Percentiles rank a stretch among this genome's conserved stretches.
These are phyloP conservation scores for Aspergillus costaricaensis DNA, from an alignment of 2,329 filamentous ascomycete species.

Conservation along the genomic window DNA sequence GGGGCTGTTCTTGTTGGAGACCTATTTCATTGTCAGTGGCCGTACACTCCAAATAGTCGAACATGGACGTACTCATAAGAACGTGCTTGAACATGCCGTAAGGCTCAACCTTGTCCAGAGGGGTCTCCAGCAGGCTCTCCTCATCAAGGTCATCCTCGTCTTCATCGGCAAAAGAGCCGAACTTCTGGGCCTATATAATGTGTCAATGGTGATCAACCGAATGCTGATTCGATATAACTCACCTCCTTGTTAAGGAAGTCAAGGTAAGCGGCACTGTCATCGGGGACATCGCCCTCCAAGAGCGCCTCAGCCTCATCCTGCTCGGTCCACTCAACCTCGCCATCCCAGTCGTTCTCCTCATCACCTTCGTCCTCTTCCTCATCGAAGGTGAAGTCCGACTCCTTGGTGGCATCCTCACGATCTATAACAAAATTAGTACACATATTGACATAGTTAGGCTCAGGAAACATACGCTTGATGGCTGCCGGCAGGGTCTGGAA, in stretches of 20 bases:
- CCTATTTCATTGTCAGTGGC: conserved; percentile 54
- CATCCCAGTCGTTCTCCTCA: conserved; percentile 81
- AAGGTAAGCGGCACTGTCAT: conserved; percentile 91
- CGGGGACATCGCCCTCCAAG: conserved; percentile 68
- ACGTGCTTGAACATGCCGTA: conserved; percentile 85
- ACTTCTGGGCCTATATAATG: conserved; percentile 70
- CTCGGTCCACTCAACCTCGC: conserved; percentile 68
- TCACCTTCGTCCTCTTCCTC: conserved; percentile 75
- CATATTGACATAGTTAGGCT: not conserved
- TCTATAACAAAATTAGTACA: conserved; percentile 53
- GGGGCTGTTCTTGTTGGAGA: conserved; percentile 86
- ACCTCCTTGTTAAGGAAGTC: conserved; percentile 94
- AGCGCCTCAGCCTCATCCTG: conserved; percentile 65
- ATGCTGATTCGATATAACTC: conserved; percentile 27
- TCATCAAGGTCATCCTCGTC: conserved; percentile 92
- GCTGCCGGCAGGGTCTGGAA: conserved; percentile 90
- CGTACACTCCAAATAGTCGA: not conserved
- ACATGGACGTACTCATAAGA: conserved; percentile 69
- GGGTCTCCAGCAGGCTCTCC: conserved; percentile 87
- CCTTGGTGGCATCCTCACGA: conserved; percentile 87
- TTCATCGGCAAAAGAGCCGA: conserved; percentile 70
- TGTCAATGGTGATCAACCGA: conserved; percentile 15
- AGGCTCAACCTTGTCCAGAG: conserved; percentile 91
- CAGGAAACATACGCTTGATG: conserved; percentile 68
- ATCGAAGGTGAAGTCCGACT: conserved; percentile 76